Conservation (phyloP, 202 grass and related monocot genomes). For the Bolboschoenoplectus hybrid region DNA sequence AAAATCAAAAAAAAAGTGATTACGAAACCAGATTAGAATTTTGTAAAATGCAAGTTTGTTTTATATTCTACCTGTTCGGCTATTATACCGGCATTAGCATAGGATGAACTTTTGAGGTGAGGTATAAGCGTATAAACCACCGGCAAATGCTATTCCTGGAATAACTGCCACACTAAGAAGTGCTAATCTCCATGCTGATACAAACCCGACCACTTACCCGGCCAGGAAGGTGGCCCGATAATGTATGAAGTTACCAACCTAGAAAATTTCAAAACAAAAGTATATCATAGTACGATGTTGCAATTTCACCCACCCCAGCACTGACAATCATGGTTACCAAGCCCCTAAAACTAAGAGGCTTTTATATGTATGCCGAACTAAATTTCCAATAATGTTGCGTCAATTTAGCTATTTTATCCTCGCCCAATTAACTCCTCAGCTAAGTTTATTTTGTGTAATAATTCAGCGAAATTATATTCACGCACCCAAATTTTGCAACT, state of each 20-base stretch:
- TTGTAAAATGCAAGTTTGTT: background rate
- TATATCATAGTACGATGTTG: background rate
- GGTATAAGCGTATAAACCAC: slow-evolving; percentile 76
- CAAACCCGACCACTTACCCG: slow-evolving; percentile 80
- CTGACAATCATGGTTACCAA: too few relatives aligned
- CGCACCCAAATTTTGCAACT: background rate
- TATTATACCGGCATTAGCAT: slow-evolving; percentile 72
- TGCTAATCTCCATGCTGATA: slow-evolving; percentile 75
- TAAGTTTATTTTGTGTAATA: background rate
- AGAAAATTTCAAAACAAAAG: slow-evolving; percentile 6
- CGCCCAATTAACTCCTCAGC: background rate
- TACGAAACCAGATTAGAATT: background rate
- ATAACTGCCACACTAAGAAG: slow-evolving; percentile 87
- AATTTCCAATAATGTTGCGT: too few relatives aligned
- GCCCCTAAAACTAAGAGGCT: too few relatives aligned
- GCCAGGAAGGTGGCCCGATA: slow-evolving; percentile 89
- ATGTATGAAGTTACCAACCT: slow-evolving; percentile 98
- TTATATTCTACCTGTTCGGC: slow-evolving; percentile 71
- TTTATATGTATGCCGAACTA: too few relatives aligned
- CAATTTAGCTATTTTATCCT: too few relatives aligned
- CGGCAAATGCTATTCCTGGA: slow-evolving; percentile 79
- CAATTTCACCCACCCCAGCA: too few relatives aligned
- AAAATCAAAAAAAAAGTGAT: background rate
- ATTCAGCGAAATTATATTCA: background rate
- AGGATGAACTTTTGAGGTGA: slow-evolving; percentile 85